A percentile compares a stretch with the other conserved stretches of the same genome.
Evolutionary conservation across 1,284 basidiomycete genomes (phyloP).

Genomic region (Peniophora sp.): DNA sequence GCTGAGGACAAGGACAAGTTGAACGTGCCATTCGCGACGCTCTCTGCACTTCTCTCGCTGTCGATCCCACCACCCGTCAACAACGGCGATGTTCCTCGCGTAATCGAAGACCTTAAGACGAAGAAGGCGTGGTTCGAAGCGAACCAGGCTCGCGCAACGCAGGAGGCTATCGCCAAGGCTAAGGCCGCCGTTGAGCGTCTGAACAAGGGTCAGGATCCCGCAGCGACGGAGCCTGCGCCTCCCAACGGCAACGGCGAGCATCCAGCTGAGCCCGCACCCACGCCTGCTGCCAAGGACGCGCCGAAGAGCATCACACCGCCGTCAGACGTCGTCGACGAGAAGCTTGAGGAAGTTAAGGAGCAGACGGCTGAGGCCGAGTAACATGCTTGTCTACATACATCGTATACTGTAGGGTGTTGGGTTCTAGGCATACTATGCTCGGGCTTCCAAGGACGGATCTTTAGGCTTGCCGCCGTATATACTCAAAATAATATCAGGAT

Average conservation of each 20-base stretch:
- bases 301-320: slow-evolving; percentile 23
- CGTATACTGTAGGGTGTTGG: too few species aligned
- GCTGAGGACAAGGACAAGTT: slow-evolving; percentile 36
- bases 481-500: too few species aligned
- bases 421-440: too few species aligned
- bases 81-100: slow-evolving; percentile 71
- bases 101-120: slow-evolving; percentile 85
- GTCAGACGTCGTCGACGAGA: slow-evolving; percentile 37
- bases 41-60: slow-evolving; percentile 81
- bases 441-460: too few species aligned
- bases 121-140: slow-evolving; percentile 94
- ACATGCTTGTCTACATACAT: too few species aligned
- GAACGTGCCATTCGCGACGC: slow-evolving; percentile 80
- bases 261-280: slow-evolving; percentile 39
- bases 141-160: slow-evolving; percentile 61
- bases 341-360: slow-evolving; percentile 28
- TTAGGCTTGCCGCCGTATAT: too few species aligned
- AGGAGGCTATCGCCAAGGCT: slow-evolving; percentile 71
- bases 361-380: slow-evolving; percentile 8
- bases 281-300: slow-evolving; percentile 23
- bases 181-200: slow-evolving; percentile 76
- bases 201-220: slow-evolving; percentile 31
- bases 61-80: slow-evolving; percentile 88
- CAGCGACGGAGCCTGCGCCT: slow-evolving; percentile 21
- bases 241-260: slow-evolving; percentile 39